Evolutionary conservation across 768 basidiomycete genomes (phyloP).

Genomic region (Brasilioporus rufonigricans): DNA sequence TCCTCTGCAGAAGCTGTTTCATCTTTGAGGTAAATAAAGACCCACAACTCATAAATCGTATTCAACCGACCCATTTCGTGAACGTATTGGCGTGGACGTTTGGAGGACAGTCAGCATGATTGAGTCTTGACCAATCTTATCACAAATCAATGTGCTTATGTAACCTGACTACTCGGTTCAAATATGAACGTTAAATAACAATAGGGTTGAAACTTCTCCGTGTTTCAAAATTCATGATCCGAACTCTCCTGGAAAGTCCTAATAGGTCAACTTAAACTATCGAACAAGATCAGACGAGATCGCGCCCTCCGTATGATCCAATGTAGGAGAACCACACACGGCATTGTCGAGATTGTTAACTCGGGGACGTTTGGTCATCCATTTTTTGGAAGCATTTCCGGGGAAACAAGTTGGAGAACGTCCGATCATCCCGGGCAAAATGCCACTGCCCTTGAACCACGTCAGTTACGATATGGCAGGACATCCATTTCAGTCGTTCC

Average conservation of each 20-base stretch:
- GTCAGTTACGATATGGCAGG: background rate
- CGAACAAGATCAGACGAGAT: constrained; percentile 3
- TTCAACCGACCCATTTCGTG: constrained; percentile 27
- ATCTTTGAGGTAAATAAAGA: constrained; percentile 10
- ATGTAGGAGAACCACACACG: constrained; percentile 13
- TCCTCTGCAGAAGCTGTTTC: constrained; percentile 55
- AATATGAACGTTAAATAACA: constrained; percentile 15
- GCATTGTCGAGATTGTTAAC: constrained; percentile 19
- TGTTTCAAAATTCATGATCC: constrained; percentile 29
- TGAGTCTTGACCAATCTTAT: constrained; percentile 20
- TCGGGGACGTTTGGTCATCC: constrained; percentile 9
- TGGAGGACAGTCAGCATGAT: background rate
- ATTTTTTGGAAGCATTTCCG: constrained; percentile 17
- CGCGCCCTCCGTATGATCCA: no score
- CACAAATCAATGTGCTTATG: constrained; percentile 15
- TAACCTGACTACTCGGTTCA: constrained; percentile 10
- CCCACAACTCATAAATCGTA: background rate
- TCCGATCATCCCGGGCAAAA: constrained; percentile 8
- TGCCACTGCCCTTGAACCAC: background rate
- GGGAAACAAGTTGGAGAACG: background rate
- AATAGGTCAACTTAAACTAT: constrained; percentile 9
- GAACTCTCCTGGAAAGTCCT: constrained; percentile 9
- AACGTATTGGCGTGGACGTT: constrained; percentile 1
- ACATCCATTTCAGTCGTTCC: constrained; percentile 4
- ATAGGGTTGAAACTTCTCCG: constrained; percentile 26